Base-by-base conservation (phyloP, 192 early-diverging fungal species). In the Backusella liffmaniae region DNA sequence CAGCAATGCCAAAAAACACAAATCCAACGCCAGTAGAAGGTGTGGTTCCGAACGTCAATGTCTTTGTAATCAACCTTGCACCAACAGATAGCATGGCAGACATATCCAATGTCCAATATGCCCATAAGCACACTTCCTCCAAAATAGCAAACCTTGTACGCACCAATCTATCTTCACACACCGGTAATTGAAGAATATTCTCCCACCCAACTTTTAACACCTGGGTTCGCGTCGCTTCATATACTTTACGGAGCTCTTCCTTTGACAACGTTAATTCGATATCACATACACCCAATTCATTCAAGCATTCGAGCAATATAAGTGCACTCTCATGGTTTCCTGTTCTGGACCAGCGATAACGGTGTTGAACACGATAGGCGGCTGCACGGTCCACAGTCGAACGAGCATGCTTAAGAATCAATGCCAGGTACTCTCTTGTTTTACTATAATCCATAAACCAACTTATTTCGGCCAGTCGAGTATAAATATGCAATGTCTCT, bases 1-100 rank as follows among this genome's bases (percentile, higher is more conserved):
- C 67, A 0, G 79, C 79, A 53, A 80, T 80, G 0, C 79, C 79
- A 65, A 77, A 80, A 46, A 80, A 77, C 34, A 80, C 75, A 59
- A 80, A 73, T 9, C 79, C 79, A 21, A 80, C 76, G 15, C 79
- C 79, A 3, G 79, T 73, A 9, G 76, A 72, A 2, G 75, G 71
- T 2, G 72, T 67, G 1, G 49, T 80, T 10, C 79, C 73, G 3
- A 49, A n/a, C 26, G 39, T 69, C 8, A 80, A 34, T 29, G 79
- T 77, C 34, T 76, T 77, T 34, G 32, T 34, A 18, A 76, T 34
- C 1, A 77, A 56, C 7, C 49, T 42, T 35, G 71, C 66, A 5
- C 71, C 44, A 35, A 80, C 67, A 13, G 53, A 41, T 16, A 80
- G n/a, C 29, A 80, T 49, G 4, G 73, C 46, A 26, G 29, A 68